Evolutionary conservation across 164 flowering plant species (phyloP).

Genomic region (Platanus orientalis): DNA sequence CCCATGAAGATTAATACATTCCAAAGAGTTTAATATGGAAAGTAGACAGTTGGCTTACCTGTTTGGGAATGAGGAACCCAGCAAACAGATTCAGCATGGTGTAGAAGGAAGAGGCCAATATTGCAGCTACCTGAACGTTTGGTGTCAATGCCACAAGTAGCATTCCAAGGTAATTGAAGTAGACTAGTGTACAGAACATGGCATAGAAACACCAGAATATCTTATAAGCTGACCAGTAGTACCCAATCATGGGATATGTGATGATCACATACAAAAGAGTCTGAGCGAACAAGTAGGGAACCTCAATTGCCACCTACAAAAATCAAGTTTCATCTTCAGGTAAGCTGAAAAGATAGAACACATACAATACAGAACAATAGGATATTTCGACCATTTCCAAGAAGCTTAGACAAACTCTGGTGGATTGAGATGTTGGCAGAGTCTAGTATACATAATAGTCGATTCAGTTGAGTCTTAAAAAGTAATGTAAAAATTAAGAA

Average conservation of each 20-base stretch:
- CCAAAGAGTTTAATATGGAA: neutral
- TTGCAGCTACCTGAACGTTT: slow-evolving; percentile 18
- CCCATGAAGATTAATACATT: too few relatives aligned
- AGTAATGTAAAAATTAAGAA: too few relatives aligned
- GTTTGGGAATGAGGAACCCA: slow-evolving; percentile 31
- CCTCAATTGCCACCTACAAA: slow-evolving; percentile 14
- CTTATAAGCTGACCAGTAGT: slow-evolving; percentile 30
- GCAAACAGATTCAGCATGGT: slow-evolving; percentile 10
- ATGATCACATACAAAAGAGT: slow-evolving; percentile 15
- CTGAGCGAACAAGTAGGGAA: slow-evolving; percentile 31
- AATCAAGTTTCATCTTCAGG: neutral
- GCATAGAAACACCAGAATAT: slow-evolving; percentile 27
- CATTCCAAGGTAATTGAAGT: slow-evolving; percentile 34
- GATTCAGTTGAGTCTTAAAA: neutral
- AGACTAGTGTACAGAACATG: slow-evolving; percentile 26
- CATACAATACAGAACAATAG: neutral
- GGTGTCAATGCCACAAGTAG: slow-evolving; percentile 28
- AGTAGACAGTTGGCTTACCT: slow-evolving; percentile 19
- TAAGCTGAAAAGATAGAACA: neutral
- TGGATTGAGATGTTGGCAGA: neutral
- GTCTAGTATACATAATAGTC: neutral
- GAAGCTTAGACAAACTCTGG: neutral
- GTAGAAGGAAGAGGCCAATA: slow-evolving; percentile 12
- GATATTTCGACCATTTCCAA: neutral
- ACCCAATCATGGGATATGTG: slow-evolving; percentile 30